Conservation (phyloP, 805 yeast species). For the Sugiyamaella mastotermitis region DNA sequence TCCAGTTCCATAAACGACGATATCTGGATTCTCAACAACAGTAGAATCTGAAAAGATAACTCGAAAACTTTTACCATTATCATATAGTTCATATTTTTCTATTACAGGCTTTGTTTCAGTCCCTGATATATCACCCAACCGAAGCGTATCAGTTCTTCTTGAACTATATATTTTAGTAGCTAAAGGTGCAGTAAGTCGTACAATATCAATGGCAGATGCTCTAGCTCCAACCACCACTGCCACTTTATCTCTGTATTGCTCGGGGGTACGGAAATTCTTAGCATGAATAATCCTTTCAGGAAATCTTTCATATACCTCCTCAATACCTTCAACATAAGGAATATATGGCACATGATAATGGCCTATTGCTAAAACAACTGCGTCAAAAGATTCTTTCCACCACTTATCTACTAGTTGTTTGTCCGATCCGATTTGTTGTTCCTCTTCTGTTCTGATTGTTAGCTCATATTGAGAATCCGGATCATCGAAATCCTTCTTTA, state of each 20-base stretch:
- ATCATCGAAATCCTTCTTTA: background rate
- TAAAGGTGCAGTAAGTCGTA: slow-evolving; percentile 5
- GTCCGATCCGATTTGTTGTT: background rate
- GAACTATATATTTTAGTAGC: slow-evolving; percentile 3
- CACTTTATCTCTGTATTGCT: slow-evolving; percentile 37
- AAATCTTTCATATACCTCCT: slow-evolving; percentile 36
- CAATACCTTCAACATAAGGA: slow-evolving; percentile 51
- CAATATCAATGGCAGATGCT: slow-evolving; percentile 68
- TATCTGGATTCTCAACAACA: slow-evolving; percentile 6
- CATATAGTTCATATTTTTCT: slow-evolving; percentile 5
- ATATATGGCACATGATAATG: slow-evolving; percentile 55
- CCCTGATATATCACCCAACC: background rate
- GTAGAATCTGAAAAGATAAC: slow-evolving; percentile 4
- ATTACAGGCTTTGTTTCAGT: slow-evolving; percentile 2
- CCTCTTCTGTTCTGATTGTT: slow-evolving; percentile 4
- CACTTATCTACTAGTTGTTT: background rate
- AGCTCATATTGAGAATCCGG: slow-evolving; percentile 1
- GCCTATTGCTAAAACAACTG: slow-evolving; percentile 58
- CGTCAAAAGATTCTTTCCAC: slow-evolving; percentile 40
- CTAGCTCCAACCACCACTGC: slow-evolving; percentile 70
- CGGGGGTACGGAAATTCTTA: slow-evolving; percentile 45
- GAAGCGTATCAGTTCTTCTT: background rate
- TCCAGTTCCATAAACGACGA: slow-evolving; percentile 11
- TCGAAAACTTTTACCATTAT: background rate
- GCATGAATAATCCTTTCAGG: slow-evolving; percentile 54